Evolutionary conservation across 257 asterid genomes (phyloP).

Genomic region (Solanum pimpinellifolium): DNA sequence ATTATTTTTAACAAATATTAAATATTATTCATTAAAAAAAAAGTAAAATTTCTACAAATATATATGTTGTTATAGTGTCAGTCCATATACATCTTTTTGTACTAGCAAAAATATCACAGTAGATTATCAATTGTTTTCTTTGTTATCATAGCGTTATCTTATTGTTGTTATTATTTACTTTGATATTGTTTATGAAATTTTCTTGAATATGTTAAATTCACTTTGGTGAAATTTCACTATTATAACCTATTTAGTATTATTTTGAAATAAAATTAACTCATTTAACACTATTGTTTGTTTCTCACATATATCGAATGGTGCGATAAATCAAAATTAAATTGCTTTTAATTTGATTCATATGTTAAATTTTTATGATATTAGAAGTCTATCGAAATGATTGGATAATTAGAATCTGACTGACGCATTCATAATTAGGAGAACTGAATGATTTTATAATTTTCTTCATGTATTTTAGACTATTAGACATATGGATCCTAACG

Average conservation of each 20-base stretch:
- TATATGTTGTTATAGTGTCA: too few species aligned
- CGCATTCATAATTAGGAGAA: neutral
- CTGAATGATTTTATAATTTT: neutral
- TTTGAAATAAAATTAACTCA: neutral
- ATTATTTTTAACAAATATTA: too few species aligned
- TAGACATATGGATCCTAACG: slow-evolving; percentile 1
- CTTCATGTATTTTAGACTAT: neutral
- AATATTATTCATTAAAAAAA: too few species aligned
- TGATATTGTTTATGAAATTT: too few species aligned
- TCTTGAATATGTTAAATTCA: rapidly evolving
- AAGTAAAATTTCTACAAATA: too few species aligned
- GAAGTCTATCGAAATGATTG: neutral
- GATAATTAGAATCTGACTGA: neutral
- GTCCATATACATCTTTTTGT: too few species aligned
- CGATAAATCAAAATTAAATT: neutral
- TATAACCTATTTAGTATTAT: neutral
- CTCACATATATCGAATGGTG: neutral
- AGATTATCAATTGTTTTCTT: too few species aligned
- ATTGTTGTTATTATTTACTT: too few species aligned
- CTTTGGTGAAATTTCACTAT: neutral
- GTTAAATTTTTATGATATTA: neutral
- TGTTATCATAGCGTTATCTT: too few species aligned
- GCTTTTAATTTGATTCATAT: neutral
- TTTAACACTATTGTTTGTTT: neutral
- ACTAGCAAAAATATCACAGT: too few species aligned